Percentiles rank a stretch among this genome's conserved stretches.
phyloP scores from a whole-genome alignment of 257 asterid species.

The Marsdenia floribunda region DNA sequence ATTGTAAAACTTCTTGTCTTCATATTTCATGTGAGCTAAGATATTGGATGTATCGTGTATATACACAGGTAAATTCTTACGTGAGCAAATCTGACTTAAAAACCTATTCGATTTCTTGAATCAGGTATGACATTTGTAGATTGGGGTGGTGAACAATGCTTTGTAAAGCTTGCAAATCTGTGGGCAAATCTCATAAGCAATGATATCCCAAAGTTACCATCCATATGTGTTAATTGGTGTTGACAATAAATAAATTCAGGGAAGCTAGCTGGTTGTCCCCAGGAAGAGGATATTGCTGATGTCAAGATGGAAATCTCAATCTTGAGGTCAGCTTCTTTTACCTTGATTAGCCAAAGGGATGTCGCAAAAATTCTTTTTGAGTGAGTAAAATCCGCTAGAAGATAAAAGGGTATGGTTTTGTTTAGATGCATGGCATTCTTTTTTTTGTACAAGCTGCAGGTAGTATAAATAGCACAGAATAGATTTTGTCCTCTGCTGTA shows the following conservation, averaged over 20 bases:
- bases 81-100: background rate
- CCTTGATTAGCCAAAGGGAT: too few species aligned
- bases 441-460: background rate
- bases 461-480: background rate
- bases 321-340: too few species aligned
- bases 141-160: constrained; percentile 56
- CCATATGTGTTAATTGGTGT: constrained; percentile 26
- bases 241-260: background rate
- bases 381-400: background rate
- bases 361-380: background rate
- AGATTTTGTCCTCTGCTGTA: background rate
- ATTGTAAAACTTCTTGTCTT: background rate
- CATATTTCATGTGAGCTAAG: too few species aligned
- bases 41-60: too few species aligned
- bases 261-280: background rate
- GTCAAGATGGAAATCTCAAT: too few species aligned
- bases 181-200: constrained; percentile 58
- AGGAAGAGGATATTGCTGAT: background rate
- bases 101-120: constrained; percentile 9
- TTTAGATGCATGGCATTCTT: background rate
- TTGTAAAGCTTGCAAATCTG: constrained; percentile 65
- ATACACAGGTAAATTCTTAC: background rate
- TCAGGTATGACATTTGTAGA: constrained; percentile 50
- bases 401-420: background rate
- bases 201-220: constrained; percentile 55